Conservation (phyloP, 352 stramenopile genomes). For the Phytophthora agathidicida region DNA sequence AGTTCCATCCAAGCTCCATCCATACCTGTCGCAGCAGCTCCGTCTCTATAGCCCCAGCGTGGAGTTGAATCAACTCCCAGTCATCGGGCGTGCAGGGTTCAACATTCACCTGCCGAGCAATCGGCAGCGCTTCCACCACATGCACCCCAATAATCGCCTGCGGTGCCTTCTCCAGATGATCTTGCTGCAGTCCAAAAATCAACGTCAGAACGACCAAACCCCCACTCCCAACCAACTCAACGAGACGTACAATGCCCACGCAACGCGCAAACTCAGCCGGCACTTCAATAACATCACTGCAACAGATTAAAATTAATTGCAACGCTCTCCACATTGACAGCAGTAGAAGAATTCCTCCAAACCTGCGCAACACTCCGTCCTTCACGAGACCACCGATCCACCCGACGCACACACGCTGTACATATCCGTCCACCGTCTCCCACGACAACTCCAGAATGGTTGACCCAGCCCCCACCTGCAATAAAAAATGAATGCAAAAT, state of each 20-base stretch:
- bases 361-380: conserved; percentile 56
- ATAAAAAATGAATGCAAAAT: conserved; percentile 1
- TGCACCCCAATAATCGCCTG: conserved; percentile 74
- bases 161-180: conserved; percentile 59
- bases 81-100: conserved; percentile 88
- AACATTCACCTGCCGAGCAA: conserved; percentile 78
- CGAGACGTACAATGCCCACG: conserved; percentile 81
- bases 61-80: conserved; percentile 91
- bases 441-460: conserved; percentile 80
- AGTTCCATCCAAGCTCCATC: not conserved
- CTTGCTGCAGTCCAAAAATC: conserved; percentile 42
- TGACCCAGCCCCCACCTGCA: conserved; percentile 44
- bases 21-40: conserved; percentile 85
- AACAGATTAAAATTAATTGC: not conserved
- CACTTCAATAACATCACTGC: conserved; percentile 85
- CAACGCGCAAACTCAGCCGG: conserved; percentile 83
- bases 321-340: not conserved
- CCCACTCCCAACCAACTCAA: conserved; percentile 7
- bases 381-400: conserved; percentile 74
- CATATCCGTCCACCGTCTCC: conserved; percentile 82
- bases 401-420: conserved; percentile 72
- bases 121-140: conserved; percentile 71
- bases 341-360: not conserved
- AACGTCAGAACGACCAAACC: not conserved
- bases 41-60: conserved; percentile 81